Base-by-base conservation (phyloP, 768 basidiomycete genomes). In the Nidula microcarpa region DNA sequence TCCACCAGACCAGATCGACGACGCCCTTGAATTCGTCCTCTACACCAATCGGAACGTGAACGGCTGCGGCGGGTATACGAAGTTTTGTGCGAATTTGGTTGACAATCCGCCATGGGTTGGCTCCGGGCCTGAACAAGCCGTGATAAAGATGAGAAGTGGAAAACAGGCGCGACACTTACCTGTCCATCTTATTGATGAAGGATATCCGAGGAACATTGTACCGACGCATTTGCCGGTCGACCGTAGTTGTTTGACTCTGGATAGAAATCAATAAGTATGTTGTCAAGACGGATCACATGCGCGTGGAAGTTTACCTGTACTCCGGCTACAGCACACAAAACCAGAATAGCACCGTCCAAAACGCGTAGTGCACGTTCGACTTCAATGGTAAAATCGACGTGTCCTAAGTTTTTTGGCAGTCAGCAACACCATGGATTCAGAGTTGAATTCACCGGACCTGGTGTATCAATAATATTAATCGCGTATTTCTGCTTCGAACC, bases 311-410 rank as follows among this genome's bases (percentile, higher is more conserved):
- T 56, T 54, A 87, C 89, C 76, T 95, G 93, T 13, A 99, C 97
- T 57, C 97, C 97, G 51, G 94, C 89, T 43, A 99, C 97, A 17
- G 97, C 94, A 70, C 97, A 98, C 18, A 99, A 77, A 33, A 99
- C 97, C 63, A 99, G 69, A 46, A 98, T 88, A 49, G 97, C 97
- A 57, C 97, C 97, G 67, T 99, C 97, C 57, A 99, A 75, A 6
- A 98, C 97, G 49, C 97, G 85, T 48, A 99, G 76, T 23, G 97
- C 97, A 13, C 97, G 85, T 69, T 99, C 97, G 6, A 99, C 97
- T 70, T 99, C 97, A 60, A 99, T 98, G 2, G 97, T 99, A 65
- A 99, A 99, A 69, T 99, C 97, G 57, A 99, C 97, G 77, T 99
- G 97, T 60, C 95, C 94, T 94, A 53, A 30, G 46, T 33, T n/a